Percentiles rank a stretch among this genome's conserved stretches.
Evolutionary conservation across 2,329 filamentous ascomycete genomes (phyloP).

Genomic region (Mycosphaerella sp.): DNA sequence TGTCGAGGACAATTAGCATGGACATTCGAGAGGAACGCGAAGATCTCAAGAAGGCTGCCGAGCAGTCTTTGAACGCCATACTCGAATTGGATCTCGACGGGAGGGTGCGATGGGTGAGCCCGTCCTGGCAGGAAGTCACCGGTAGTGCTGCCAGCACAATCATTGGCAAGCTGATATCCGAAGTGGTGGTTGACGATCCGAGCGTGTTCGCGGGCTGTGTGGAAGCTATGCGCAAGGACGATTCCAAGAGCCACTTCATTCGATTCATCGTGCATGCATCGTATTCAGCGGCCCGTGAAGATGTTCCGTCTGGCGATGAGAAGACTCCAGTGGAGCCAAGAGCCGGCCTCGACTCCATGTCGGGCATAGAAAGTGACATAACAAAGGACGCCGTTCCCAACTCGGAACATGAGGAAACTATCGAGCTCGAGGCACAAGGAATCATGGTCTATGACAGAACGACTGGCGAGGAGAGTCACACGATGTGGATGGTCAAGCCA

Average conservation of each 20-base stretch:
- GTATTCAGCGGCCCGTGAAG: conserved; percentile 52
- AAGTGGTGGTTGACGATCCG: conserved; percentile 75
- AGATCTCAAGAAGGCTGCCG: conserved; percentile 88
- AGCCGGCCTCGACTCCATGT: conserved; percentile 20
- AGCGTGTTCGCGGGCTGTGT: conserved; percentile 75
- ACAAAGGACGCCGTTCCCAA: no score
- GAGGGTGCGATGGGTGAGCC: conserved; percentile 90
- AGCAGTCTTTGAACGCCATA: conserved; percentile 94
- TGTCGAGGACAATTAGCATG: conserved; percentile 66
- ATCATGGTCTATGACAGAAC: conserved; percentile 96
- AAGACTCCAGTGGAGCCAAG: conserved; percentile 29
- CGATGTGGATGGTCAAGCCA: conserved; percentile 99
- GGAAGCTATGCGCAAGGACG: conserved; percentile 84
- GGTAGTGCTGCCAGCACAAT: conserved; percentile 69
- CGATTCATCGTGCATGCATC: conserved; percentile 66
- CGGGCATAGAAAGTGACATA: conserved; percentile 4
- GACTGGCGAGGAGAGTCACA: conserved; percentile 83
- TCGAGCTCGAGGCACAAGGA: conserved; percentile 89
- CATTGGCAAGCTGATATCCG: conserved; percentile 68
- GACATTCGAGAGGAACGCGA: conserved; percentile 90
- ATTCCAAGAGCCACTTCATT: conserved; percentile 85
- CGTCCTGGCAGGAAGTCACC: conserved; percentile 90
- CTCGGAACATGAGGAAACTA: conserved; percentile 38
- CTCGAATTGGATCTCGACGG: conserved; percentile 88
- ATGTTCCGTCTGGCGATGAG: conserved; percentile 21